These are phyloP conservation scores for Chaetomium sp. DNA, from an alignment of 2,329 filamentous ascomycete species.

Conservation along the genomic window DNA sequence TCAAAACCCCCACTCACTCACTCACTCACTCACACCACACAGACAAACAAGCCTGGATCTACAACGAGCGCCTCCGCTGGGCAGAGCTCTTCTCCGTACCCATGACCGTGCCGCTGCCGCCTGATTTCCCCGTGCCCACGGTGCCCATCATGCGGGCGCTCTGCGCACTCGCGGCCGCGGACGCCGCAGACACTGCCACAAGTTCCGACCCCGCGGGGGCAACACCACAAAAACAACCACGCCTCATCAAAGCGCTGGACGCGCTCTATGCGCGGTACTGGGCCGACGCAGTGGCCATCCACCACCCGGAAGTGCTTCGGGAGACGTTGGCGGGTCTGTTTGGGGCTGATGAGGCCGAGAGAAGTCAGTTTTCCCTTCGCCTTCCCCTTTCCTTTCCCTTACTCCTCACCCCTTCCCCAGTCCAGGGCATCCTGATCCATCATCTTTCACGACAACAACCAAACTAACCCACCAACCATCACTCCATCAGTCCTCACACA, in stretches of 20 bases:
- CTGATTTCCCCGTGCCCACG: conserved; percentile 33
- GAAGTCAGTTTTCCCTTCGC: conserved; percentile 19
- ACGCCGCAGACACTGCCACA: conserved; percentile 4
- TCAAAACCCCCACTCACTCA: not conserved
- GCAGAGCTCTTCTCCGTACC: conserved; percentile 31
- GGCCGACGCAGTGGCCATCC: conserved; percentile 26
- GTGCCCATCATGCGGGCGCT: conserved; percentile 32
- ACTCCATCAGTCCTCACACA: conserved; percentile 24
- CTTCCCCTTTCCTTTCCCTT: not conserved
- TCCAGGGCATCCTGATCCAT: not conserved
- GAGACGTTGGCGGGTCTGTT: conserved; percentile 25
- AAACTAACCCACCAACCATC: not conserved
- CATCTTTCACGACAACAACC: not conserved
- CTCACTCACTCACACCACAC: not conserved
- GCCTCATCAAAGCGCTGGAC: conserved; percentile 28
- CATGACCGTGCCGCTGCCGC: conserved; percentile 27
- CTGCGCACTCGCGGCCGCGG: conserved; percentile 22
- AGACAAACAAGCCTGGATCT: conserved; percentile 36
- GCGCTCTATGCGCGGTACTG: conserved; percentile 30
- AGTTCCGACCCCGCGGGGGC: not conserved
- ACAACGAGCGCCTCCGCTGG: conserved; percentile 31
- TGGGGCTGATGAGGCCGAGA: conserved; percentile 23
- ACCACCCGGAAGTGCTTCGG: conserved; percentile 25
- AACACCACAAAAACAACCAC: conserved; percentile 11
- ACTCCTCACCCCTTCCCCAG: too few relatives aligned